Conservation (phyloP, 805 yeast genomes). For the Blastobotrys chiropterorum region DNA sequence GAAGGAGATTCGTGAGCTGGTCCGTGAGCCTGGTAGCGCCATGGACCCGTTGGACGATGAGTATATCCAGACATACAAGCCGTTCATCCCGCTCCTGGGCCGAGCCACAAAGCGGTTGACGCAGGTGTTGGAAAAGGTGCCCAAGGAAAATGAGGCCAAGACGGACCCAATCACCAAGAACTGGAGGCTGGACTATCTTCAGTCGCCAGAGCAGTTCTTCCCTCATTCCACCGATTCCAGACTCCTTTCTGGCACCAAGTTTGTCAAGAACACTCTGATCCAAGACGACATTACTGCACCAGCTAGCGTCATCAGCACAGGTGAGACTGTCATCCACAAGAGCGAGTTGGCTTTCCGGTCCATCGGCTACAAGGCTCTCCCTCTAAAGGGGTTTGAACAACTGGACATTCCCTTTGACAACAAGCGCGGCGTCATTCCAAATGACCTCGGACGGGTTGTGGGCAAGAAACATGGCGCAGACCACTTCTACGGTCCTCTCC, state of each 20-base stretch:
- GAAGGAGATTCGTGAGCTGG: conserved; percentile 81
- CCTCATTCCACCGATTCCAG: conserved; percentile 31
- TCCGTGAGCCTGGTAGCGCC: conserved; percentile 50
- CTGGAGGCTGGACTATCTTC: conserved; percentile 70
- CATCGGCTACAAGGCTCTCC: conserved; percentile 73
- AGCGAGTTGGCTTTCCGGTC: conserved; percentile 71
- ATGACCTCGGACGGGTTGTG: conserved; percentile 40
- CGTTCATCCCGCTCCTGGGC: conserved; percentile 32
- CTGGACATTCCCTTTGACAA: conserved; percentile 44
- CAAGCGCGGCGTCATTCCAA: conserved; percentile 40
- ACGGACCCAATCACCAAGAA: conserved; percentile 20
- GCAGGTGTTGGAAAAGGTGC: conserved; percentile 53
- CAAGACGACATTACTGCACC: conserved; percentile 35
- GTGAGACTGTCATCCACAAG: conserved; percentile 26
- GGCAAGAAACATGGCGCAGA: conserved; percentile 14
- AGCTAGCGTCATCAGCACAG: conserved; percentile 34
- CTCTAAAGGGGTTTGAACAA: conserved; percentile 53
- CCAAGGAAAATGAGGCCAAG: conserved; percentile 26
- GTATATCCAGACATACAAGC: conserved; percentile 26
- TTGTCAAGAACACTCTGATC: conserved; percentile 42
- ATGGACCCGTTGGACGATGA: conserved; percentile 44
- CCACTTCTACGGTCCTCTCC: conserved; percentile 23
- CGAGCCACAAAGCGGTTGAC: conserved; percentile 61
- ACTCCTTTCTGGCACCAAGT: conserved; percentile 41
- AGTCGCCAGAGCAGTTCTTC: conserved; percentile 52